Evolutionary conservation across 805 yeast genomes (phyloP).

Genomic region (Wickerhamomyces chambardii): DNA sequence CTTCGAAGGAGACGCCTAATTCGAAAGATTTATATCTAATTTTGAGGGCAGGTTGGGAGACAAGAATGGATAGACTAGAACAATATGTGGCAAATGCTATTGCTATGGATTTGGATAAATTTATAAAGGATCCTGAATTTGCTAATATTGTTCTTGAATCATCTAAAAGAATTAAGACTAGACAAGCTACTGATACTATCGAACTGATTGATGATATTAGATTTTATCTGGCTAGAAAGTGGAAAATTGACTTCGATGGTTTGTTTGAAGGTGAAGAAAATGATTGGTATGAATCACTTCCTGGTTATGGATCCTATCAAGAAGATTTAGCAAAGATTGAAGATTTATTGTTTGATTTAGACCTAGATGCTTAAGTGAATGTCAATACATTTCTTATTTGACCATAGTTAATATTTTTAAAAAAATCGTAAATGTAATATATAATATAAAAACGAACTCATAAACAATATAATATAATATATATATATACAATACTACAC

Average conservation of each 20-base stretch:
- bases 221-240: constrained; percentile 36
- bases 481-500: too few relatives aligned
- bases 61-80: constrained; percentile 56
- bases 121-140: constrained; percentile 27
- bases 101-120: constrained; percentile 37
- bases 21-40: constrained; percentile 42
- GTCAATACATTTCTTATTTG: too few relatives aligned
- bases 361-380: constrained; percentile 28
- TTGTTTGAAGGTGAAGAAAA: constrained; percentile 19
- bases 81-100: constrained; percentile 49
- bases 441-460: too few relatives aligned
- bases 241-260: constrained; percentile 20
- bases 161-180: constrained; percentile 44
- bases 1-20: constrained; percentile 17
- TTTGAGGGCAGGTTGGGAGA: constrained; percentile 58
- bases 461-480: too few relatives aligned
- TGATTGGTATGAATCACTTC: constrained; percentile 11
- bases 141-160: constrained; percentile 30
- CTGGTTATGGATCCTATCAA: constrained; percentile 13
- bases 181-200: constrained; percentile 74
- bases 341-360: constrained; percentile 25
- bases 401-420: too few relatives aligned
- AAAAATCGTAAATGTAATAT: too few relatives aligned
- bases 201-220: constrained; percentile 74
- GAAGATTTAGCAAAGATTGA: constrained; percentile 31